phyloP scores from a whole-genome alignment of 768 basidiomycete genomes.

The Panellus pusillus region DNA sequence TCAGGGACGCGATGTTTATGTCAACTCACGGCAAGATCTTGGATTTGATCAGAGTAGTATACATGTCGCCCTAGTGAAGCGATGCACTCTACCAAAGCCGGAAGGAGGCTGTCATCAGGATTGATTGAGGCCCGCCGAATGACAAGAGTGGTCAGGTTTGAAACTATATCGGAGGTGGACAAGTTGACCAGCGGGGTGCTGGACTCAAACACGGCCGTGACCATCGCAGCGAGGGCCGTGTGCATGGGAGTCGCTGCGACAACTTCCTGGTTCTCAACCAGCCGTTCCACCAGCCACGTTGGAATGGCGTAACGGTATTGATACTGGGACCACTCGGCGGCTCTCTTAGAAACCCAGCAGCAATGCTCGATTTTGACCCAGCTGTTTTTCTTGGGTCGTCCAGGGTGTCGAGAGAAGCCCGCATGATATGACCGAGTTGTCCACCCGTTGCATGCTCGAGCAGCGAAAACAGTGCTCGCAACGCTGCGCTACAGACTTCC shows the following conservation, averaged over 20 bases:
- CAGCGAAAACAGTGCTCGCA: slow-evolving; percentile 71
- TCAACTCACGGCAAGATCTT: slow-evolving; percentile 70
- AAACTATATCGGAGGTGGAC: slow-evolving; percentile 86
- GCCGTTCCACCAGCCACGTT: slow-evolving; percentile 76
- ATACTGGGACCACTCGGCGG: slow-evolving; percentile 87
- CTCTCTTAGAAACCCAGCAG: slow-evolving; percentile 77
- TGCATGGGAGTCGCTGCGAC: slow-evolving; percentile 50
- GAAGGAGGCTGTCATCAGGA: slow-evolving; percentile 63
- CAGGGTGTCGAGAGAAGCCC: slow-evolving; percentile 69
- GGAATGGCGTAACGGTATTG: slow-evolving; percentile 93
- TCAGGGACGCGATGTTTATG: not conserved
- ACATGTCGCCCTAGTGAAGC: slow-evolving; percentile 86
- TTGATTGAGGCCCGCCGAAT: slow-evolving; percentile 67
- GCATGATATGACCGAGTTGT: slow-evolving; percentile 73
- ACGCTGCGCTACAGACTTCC: slow-evolving; percentile 74
- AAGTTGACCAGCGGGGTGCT: slow-evolving; percentile 84
- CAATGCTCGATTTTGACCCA: slow-evolving; percentile 76
- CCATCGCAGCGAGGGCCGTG: slow-evolving; percentile 69
- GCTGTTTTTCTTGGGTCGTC: slow-evolving; percentile 39
- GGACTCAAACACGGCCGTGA: slow-evolving; percentile 80
- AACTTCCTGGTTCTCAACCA: slow-evolving; percentile 62
- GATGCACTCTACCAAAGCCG: slow-evolving; percentile 71
- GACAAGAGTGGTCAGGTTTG: slow-evolving; percentile 72
- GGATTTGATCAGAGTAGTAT: slow-evolving; percentile 95
- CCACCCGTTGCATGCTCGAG: slow-evolving; percentile 73